These are phyloP conservation scores for Rhodotorula glutinis DNA, from an alignment of 1,284 basidiomycete species.

Conservation along the genomic window DNA sequence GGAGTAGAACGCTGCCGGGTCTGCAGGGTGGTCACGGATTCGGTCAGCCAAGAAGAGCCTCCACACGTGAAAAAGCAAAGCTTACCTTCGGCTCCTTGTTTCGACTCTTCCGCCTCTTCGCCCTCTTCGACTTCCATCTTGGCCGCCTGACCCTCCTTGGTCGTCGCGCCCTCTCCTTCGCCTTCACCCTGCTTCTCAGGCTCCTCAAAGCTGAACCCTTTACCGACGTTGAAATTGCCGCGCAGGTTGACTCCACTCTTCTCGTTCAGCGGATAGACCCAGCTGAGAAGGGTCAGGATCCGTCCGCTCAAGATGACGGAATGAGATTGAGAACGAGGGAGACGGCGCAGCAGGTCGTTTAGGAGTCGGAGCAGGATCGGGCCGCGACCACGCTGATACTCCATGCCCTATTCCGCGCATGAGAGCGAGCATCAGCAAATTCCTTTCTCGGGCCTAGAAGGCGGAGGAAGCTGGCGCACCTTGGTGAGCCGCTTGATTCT, in stretches of 20 bases:
- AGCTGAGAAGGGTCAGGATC: conserved; percentile 77
- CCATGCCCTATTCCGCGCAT: conserved; percentile 57
- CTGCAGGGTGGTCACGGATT: conserved; percentile 7
- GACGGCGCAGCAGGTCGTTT: conserved; percentile 77
- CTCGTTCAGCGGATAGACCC: conserved; percentile 80
- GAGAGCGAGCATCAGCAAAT: background rate
- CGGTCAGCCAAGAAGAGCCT: no score
- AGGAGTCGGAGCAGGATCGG: conserved; percentile 75
- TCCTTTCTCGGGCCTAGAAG: no score
- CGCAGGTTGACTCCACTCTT: conserved; percentile 83
- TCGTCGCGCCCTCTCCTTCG: conserved; percentile 2
- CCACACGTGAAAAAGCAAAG: background rate
- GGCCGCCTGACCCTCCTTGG: background rate
- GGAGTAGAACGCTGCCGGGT: conserved; percentile 60
- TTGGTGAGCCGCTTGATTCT: conserved; percentile 64
- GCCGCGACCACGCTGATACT: conserved; percentile 80
- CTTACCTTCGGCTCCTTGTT: conserved; percentile 24
- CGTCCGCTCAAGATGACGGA: conserved; percentile 78
- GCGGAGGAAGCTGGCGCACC: conserved; percentile 26
- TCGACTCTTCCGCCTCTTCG: background rate
- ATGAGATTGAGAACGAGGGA: conserved; percentile 75
- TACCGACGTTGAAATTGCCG: conserved; percentile 71
- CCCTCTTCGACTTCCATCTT: conserved; percentile 6
- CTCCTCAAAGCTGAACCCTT: conserved; percentile 44
- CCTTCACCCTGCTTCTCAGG: conserved; percentile 9